phyloP scores from a whole-genome alignment of 352 stramenopile genomes.

The Phytophthora capsici region DNA sequence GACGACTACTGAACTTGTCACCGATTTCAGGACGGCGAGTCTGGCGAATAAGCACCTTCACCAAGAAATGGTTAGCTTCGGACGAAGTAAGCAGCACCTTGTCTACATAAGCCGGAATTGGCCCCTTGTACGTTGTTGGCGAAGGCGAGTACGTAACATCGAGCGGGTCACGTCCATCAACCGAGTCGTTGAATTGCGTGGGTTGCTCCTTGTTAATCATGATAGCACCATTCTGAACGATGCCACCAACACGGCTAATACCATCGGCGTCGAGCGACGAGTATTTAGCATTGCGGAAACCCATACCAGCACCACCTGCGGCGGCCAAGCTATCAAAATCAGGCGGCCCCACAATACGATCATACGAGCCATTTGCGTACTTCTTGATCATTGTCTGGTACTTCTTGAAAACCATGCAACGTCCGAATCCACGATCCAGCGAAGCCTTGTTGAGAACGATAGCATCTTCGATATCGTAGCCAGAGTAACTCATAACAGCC shows the following conservation, averaged over 20 bases:
- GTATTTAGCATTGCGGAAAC: conserved; percentile 92
- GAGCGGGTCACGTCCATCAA: conserved; percentile 75
- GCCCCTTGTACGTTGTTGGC: conserved; percentile 96
- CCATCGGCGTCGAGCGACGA: conserved; percentile 97
- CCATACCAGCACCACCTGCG: conserved; percentile 50
- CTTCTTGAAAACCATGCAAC: conserved; percentile 99
- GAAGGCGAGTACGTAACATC: conserved; percentile 86
- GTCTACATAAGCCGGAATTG: conserved; percentile 97
- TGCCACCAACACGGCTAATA: conserved; percentile 89
- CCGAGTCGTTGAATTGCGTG: conserved; percentile 92
- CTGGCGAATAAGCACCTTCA: conserved; percentile 98
- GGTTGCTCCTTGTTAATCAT: conserved; percentile 99
- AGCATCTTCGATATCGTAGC: conserved; percentile 99
- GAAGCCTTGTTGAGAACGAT: conserved; percentile 99
- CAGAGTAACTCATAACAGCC: conserved; percentile 99
- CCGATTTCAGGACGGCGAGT: conserved; percentile 97
- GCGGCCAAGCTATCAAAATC: conserved; percentile 87
- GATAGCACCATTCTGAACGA: conserved; percentile 94
- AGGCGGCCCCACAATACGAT: conserved; percentile 93
- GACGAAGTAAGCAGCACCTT: conserved; percentile 99
- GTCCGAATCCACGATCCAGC: conserved; percentile 97
- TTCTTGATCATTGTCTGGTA: conserved; percentile 97
- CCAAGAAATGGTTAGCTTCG: conserved; percentile 97
- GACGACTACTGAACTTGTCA: conserved; percentile 99
- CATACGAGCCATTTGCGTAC: conserved; percentile 97